Evolutionary conservation across 768 basidiomycete species (phyloP), one percentile per base, ranked within the genome.

Genomic region (Tricholoma furcatifolium): DNA sequence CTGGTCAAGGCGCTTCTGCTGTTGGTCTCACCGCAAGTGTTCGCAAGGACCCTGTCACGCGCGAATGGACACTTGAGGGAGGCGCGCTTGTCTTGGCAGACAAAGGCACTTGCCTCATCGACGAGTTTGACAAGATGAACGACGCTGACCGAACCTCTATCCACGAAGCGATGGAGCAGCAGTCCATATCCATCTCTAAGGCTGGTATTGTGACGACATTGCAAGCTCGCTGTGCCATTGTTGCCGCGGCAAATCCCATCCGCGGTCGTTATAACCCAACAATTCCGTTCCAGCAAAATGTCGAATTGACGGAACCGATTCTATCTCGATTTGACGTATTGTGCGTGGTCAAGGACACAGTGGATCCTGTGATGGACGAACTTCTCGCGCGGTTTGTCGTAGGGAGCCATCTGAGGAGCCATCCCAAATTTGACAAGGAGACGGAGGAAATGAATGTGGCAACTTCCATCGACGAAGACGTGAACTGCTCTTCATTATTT

Each of bases 71-170:
- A 2, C 80, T 99, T 23, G 97, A 99, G 70, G 97, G 97, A 12
- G 97, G 97, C 8, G 97, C 97, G 2, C 78, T 99, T 9, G 97
- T 99, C n/a, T 78, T 99, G 17, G 97, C 97, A 2, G 97, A 99
- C 72, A 97, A 96, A 71, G 97, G 97, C 11, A 92, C 89, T 23
- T 98, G 97, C 65, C 76, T 98, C 34, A 99, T 99, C 60, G 97
- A 99, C 72, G 97, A 98, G 69, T 98, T 99, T 68, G 97, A 99
- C 76, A 99, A 99, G 78, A 99, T 99, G 97, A 98, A 98, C 71
- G 97, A 98, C 63, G 82, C 92, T 14, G 96, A 99, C 68, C 80
- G 96, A 61, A 98, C 95, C 14, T 97, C 94, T 4, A 98, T 99
- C 63, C 97, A 98, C 76, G 97, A 99, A 69, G 97, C 97, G 1